Evolutionary conservation across 2,329 filamentous ascomycete genomes (phyloP).

Genomic region (Hypoxylon sp.): DNA sequence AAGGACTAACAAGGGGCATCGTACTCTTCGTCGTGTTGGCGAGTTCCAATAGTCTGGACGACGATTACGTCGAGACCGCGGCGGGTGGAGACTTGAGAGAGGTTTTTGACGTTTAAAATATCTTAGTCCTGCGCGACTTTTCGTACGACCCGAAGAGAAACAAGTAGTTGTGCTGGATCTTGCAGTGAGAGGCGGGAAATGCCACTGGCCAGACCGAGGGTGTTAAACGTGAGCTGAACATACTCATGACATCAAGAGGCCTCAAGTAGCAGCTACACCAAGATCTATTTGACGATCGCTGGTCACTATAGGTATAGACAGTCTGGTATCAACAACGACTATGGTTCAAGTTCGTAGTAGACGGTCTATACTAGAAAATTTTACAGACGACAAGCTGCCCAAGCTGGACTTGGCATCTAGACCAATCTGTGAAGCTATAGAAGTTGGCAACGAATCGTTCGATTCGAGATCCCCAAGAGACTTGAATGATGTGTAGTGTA

Average conservation of each 20-base stretch:
- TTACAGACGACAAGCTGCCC: constrained; percentile 26
- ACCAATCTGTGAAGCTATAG: not conserved
- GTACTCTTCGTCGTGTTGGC: constrained; percentile 28
- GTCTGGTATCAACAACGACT: constrained; percentile 11
- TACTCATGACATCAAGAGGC: constrained; percentile 28
- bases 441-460: constrained; percentile 20
- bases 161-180: constrained; percentile 7
- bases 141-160: constrained; percentile 14
- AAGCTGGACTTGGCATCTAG: constrained; percentile 22
- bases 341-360: constrained; percentile 25
- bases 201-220: not conserved
- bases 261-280: constrained; percentile 10
- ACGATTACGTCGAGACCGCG: constrained; percentile 23
- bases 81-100: constrained; percentile 25
- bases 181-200: constrained; percentile 11
- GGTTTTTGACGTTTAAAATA: constrained; percentile 23
- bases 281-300: constrained; percentile 30
- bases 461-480: constrained; percentile 24
- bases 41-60: constrained; percentile 26
- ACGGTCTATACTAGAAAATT: constrained; percentile 6
- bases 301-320: constrained; percentile 18
- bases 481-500: constrained; percentile 23
- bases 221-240: constrained; percentile 5
- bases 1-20: constrained; percentile 21
- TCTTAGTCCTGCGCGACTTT: constrained; percentile 33